Conservation (phyloP, 805 yeast species). For the Ogataea wickerhamii region DNA sequence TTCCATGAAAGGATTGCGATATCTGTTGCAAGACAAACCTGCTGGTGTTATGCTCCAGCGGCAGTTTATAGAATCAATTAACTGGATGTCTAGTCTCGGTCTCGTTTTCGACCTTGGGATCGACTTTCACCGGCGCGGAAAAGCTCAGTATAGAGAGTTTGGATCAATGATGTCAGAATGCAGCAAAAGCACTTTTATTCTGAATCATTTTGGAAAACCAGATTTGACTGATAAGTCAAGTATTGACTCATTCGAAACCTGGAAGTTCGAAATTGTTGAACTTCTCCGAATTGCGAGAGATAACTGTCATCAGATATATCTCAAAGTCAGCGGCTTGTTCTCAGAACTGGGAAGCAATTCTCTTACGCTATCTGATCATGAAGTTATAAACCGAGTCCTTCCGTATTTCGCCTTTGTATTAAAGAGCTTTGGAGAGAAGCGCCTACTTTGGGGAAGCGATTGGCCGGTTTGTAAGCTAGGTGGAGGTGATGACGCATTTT, state of each 20-base stretch:
- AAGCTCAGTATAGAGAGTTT: slow-evolving; percentile 40
- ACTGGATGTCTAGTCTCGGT: slow-evolving; percentile 30
- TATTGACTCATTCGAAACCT: slow-evolving; percentile 12
- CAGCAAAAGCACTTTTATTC: slow-evolving; percentile 30
- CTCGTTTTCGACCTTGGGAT: slow-evolving; percentile 42
- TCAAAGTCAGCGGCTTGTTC: slow-evolving; percentile 14
- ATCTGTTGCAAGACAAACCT: slow-evolving; percentile 42
- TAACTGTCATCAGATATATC: slow-evolving; percentile 6
- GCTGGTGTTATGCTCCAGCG: slow-evolving; percentile 30
- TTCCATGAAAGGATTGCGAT: slow-evolving; percentile 39
- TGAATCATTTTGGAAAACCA: slow-evolving; percentile 45
- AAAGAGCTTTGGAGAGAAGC: slow-evolving; percentile 45
- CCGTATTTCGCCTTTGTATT: slow-evolving; percentile 35
- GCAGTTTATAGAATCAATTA: slow-evolving; percentile 31
- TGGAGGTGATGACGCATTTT: slow-evolving; percentile 3
- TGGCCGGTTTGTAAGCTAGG: slow-evolving; percentile 10
- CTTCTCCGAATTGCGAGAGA: slow-evolving; percentile 10
- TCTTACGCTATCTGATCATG: slow-evolving; percentile 1
- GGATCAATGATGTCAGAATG: slow-evolving; percentile 26
- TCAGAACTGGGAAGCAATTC: slow-evolving; percentile 8
- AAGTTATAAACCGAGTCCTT: slow-evolving; percentile 17
- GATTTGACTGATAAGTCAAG: slow-evolving; percentile 19
- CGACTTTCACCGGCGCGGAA: slow-evolving; percentile 35
- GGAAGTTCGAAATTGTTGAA: slow-evolving; percentile 24
- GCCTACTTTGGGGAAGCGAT: slow-evolving; percentile 9